Evolutionary conservation across 768 basidiomycete species (phyloP).

Genomic region (Leucocoprinus birnbaumii): DNA sequence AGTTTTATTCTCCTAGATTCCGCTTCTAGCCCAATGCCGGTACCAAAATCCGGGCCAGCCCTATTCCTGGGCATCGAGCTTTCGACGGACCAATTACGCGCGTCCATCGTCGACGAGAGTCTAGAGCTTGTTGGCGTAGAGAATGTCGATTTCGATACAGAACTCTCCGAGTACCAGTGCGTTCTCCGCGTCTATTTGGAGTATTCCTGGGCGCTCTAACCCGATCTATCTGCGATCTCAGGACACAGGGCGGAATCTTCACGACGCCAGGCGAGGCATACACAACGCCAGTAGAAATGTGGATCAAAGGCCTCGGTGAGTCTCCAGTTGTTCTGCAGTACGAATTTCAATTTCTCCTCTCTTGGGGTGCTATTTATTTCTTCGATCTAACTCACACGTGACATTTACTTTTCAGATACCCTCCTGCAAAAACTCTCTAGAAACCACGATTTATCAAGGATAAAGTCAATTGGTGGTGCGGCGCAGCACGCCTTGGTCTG

Average conservation of each 20-base stretch:
- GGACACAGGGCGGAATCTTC: slow-evolving; percentile 85
- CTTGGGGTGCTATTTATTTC: slow-evolving; percentile 25
- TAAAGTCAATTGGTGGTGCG: slow-evolving; percentile 74
- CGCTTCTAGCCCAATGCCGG: slow-evolving; percentile 29
- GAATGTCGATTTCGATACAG: slow-evolving; percentile 78
- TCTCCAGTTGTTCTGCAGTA: slow-evolving; percentile 16
- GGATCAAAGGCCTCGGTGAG: slow-evolving; percentile 84
- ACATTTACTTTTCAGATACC: slow-evolving; percentile 43
- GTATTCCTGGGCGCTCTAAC: slow-evolving; percentile 12
- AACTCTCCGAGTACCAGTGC: slow-evolving; percentile 79
- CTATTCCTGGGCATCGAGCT: slow-evolving; percentile 87
- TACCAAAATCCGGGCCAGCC: slow-evolving; percentile 40
- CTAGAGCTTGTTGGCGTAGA: slow-evolving; percentile 83
- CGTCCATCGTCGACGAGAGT: slow-evolving; percentile 79
- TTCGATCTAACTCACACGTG: slow-evolving; percentile 30
- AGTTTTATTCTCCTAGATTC: neutral
- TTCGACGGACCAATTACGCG: slow-evolving; percentile 79
- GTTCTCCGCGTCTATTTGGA: slow-evolving; percentile 25
- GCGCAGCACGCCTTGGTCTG: slow-evolving; percentile 85
- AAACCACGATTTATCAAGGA: slow-evolving; percentile 66
- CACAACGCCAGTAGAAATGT: slow-evolving; percentile 88
- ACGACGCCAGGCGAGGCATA: slow-evolving; percentile 85
- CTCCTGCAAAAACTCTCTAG: slow-evolving; percentile 72
- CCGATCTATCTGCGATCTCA: slow-evolving; percentile 26
- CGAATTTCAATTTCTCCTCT: slow-evolving; percentile 58